Conservation (phyloP, 768 basidiomycete genomes). For the Phylloporus sp. region DNA sequence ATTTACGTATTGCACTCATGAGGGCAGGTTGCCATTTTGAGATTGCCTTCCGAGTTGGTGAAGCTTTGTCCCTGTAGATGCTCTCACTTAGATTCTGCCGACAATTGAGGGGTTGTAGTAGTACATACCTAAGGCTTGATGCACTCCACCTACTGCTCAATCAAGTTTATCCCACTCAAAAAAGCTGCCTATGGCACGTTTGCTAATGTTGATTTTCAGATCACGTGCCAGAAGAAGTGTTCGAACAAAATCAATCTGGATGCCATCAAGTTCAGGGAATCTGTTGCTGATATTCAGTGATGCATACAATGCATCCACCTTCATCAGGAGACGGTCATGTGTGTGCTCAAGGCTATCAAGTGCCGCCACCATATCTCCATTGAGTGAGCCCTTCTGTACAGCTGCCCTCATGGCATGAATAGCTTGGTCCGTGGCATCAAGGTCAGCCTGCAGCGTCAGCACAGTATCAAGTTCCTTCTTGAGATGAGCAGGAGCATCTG, state of each 20-base stretch:
- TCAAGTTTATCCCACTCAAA: too few species aligned
- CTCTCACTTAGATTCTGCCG: not conserved
- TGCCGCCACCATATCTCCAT: not conserved
- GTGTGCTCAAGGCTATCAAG: not conserved
- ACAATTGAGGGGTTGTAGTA: not conserved
- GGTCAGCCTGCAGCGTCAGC: not conserved
- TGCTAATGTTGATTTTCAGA: too few species aligned
- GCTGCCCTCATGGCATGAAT: too few species aligned
- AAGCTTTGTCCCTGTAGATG: not conserved
- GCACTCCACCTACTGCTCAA: not conserved
- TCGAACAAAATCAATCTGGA: too few species aligned
- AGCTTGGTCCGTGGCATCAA: not conserved
- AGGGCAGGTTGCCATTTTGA: not conserved
- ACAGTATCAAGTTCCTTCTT: not conserved
- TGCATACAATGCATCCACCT: not conserved
- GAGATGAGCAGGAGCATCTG: not conserved
- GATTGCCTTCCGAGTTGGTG: conserved; percentile 1
- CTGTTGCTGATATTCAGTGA: too few species aligned
- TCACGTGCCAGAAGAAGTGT: too few species aligned
- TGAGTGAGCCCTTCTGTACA: not conserved
- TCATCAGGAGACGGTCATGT: not conserved
- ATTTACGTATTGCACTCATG: conserved; percentile 18
- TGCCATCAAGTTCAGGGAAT: too few species aligned
- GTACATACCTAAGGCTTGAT: not conserved
- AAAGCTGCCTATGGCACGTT: too few species aligned